Evolutionary conservation across 2,329 filamentous ascomycete genomes (phyloP).

Genomic region (Pseudocercospora pini-densiflorae): DNA sequence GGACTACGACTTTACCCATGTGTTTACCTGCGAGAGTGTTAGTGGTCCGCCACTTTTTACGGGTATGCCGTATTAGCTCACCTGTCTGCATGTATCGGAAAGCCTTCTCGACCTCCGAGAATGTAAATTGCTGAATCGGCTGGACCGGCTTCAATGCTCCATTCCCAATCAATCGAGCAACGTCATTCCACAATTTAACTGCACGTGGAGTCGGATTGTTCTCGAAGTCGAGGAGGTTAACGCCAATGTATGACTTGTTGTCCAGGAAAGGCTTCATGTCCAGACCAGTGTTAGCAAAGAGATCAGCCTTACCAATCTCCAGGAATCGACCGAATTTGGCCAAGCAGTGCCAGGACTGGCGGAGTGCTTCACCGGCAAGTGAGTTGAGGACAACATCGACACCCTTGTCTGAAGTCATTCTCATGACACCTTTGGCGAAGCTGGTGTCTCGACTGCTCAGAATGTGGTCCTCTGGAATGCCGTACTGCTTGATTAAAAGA

Average conservation of each 20-base stretch:
- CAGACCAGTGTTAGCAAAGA: constrained; percentile 25
- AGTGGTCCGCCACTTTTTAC: neutral
- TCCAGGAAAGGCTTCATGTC: constrained; percentile 22
- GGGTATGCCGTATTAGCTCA: neutral
- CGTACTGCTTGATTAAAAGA: constrained; percentile 33
- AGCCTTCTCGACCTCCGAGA: constrained; percentile 26
- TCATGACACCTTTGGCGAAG: constrained; percentile 37
- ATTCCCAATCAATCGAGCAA: constrained; percentile 20
- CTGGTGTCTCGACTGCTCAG: constrained; percentile 38
- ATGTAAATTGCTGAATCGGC: constrained; percentile 23
- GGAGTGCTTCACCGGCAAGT: constrained; percentile 34
- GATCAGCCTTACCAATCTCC: constrained; percentile 33
- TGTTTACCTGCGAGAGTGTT: constrained; percentile 7
- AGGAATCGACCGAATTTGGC: constrained; percentile 41
- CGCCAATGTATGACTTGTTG: constrained; percentile 19
- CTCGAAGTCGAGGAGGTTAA: constrained; percentile 25
- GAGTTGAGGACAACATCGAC: constrained; percentile 44
- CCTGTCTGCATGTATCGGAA: constrained; percentile 25
- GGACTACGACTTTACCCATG: constrained; percentile 22
- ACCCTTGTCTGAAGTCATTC: constrained; percentile 37
- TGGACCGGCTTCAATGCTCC: constrained; percentile 17
- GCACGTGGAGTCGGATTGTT: constrained; percentile 13
- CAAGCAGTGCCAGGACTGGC: constrained; percentile 34
- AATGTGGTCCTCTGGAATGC: constrained; percentile 40
- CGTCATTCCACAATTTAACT: constrained; percentile 22